phyloP scores from a whole-genome alignment of 441 rosid species.

The Mallotus repandus region DNA sequence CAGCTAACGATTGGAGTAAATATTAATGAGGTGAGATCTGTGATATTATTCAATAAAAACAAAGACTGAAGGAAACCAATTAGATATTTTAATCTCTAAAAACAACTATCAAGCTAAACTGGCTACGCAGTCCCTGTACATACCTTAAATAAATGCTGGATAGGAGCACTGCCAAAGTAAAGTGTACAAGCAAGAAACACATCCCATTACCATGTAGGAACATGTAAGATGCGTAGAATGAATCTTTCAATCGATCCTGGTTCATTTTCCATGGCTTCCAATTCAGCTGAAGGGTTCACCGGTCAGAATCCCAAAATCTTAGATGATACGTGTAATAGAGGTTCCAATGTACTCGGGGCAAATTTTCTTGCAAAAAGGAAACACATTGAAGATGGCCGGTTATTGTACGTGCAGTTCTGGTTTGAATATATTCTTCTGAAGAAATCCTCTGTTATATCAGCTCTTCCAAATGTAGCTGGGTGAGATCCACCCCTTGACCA shows the following conservation, averaged over 20 bases:
- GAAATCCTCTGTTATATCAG: conserved; percentile 66
- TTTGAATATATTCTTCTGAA: conserved; percentile 43
- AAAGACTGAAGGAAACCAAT: not conserved
- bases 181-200: not conserved
- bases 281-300: not conserved
- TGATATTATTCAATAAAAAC: not conserved
- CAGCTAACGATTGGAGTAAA: not conserved
- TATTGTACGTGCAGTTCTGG: conserved; percentile 55
- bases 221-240: conserved; percentile 13
- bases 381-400: conserved; percentile 42
- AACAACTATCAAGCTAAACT: conserved; percentile 1
- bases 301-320: conserved; percentile 54
- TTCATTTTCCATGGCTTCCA: not conserved
- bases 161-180: not conserved
- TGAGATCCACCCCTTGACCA: conserved; percentile 97
- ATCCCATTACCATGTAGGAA: not conserved
- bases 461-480: conserved; percentile 83
- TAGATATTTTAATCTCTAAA: not conserved
- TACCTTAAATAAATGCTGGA: not conserved
- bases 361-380: conserved; percentile 80
- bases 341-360: conserved; percentile 70
- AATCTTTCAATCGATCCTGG: not conserved
- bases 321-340: conserved; percentile 51
- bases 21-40: too few relatives aligned
- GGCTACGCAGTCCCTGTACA: conserved; percentile 2